These are phyloP conservation scores for Cucumis cinereus DNA, from an alignment of 306 rosid species.

Conservation along the genomic window DNA sequence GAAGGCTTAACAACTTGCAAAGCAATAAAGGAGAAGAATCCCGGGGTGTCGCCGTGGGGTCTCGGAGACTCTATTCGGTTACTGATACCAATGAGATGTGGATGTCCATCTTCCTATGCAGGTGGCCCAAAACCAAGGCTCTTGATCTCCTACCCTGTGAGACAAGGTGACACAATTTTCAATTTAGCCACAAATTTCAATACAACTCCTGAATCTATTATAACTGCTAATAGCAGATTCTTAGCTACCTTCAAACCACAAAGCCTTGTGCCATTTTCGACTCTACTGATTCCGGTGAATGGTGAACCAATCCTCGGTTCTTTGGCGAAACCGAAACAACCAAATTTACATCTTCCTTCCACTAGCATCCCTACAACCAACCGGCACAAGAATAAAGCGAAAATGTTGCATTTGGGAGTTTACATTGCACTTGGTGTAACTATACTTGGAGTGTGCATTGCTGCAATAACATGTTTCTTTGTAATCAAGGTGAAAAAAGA, in stretches of 20 bases:
- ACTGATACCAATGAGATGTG: slow-evolving; percentile 61
- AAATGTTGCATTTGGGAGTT: slow-evolving; percentile 37
- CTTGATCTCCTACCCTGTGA: slow-evolving; percentile 62
- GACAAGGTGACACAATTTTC: slow-evolving; percentile 45
- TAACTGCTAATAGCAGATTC: slow-evolving; percentile 39
- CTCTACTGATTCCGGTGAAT: slow-evolving; percentile 59
- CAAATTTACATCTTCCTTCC: slow-evolving; percentile 31
- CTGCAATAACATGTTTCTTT: slow-evolving; percentile 29
- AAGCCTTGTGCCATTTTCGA: slow-evolving; percentile 36
- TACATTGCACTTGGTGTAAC: slow-evolving; percentile 37
- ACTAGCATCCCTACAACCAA: slow-evolving; percentile 20
- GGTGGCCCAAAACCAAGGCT: slow-evolving; percentile 24
- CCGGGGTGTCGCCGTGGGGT: slow-evolving; percentile 38
- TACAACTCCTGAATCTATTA: slow-evolving; percentile 37
- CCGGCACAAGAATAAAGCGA: slow-evolving; percentile 34
- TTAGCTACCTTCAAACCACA: slow-evolving; percentile 10
- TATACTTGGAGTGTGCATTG: slow-evolving; percentile 35
- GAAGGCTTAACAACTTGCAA: slow-evolving; percentile 69
- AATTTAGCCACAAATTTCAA: slow-evolving; percentile 62
- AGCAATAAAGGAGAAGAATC: slow-evolving; percentile 50
- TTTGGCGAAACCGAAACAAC: slow-evolving; percentile 29
- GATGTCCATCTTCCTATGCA: slow-evolving; percentile 48
- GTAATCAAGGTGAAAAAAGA: slow-evolving; percentile 37
- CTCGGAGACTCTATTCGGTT: slow-evolving; percentile 29
- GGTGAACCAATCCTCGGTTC: slow-evolving; percentile 32